These are phyloP conservation scores for Monilinia vaccinii-corymbosi DNA, from an alignment of 2,329 filamentous ascomycete species.

Conservation along the genomic window DNA sequence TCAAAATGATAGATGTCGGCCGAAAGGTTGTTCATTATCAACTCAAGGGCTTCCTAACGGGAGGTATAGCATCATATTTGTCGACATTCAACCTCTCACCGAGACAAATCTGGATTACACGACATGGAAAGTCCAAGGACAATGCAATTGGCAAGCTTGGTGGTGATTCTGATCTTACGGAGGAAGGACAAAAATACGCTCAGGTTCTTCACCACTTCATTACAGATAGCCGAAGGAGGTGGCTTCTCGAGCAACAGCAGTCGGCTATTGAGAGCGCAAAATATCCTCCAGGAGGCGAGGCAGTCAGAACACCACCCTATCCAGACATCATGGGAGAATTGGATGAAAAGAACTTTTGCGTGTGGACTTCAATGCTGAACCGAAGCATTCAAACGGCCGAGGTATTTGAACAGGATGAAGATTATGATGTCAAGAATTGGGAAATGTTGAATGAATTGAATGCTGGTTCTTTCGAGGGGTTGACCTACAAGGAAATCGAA, in stretches of 20 bases:
- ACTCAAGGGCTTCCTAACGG: constrained; percentile 83
- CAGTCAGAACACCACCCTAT: constrained; percentile 90
- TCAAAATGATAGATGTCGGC: constrained; percentile 93
- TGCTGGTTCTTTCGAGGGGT: constrained; percentile 82
- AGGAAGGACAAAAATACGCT: constrained; percentile 71
- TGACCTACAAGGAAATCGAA: constrained; percentile 88
- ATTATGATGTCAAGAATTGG: constrained; percentile 96
- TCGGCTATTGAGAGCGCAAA: constrained; percentile 59
- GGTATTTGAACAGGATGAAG: constrained; percentile 82
- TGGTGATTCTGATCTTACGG: constrained; percentile 77
- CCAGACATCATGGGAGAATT: constrained; percentile 66
- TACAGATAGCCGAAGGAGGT: constrained; percentile 66
- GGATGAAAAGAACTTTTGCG: constrained; percentile 84
- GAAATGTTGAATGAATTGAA: constrained; percentile 97
- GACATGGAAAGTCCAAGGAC: constrained; percentile 85
- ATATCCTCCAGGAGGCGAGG: constrained; percentile 73
- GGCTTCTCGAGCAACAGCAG: constrained; percentile 73
- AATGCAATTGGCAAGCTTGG: constrained; percentile 84
- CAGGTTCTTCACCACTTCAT: constrained; percentile 76
- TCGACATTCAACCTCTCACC: constrained; percentile 95
- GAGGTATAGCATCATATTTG: constrained; percentile 87
- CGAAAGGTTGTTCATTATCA: constrained; percentile 88
- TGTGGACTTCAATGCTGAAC: constrained; percentile 96
- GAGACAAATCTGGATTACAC: constrained; percentile 94
- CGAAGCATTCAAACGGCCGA: constrained; percentile 82